Percentiles rank a stretch among this genome's conserved stretches.
Evolutionary conservation across 179 eudicot genomes (phyloP).

Genomic region (Pouteria campechiana): DNA sequence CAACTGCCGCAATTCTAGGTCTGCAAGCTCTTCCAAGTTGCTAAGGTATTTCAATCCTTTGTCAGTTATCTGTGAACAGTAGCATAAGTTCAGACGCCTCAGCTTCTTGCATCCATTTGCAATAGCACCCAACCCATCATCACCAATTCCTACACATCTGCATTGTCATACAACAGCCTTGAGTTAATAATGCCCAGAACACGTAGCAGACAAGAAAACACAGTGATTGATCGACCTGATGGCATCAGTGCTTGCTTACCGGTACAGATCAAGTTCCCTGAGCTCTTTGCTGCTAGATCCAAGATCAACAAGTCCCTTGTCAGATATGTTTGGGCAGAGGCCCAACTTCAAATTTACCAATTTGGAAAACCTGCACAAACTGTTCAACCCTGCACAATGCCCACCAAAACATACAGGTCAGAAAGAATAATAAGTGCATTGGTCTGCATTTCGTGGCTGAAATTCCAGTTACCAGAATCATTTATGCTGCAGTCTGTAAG

Average conservation of each 20-base stretch:
- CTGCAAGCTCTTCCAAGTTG: conserved; percentile 37
- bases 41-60: conserved; percentile 46
- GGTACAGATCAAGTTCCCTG: conserved; percentile 66
- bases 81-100: conserved; percentile 51
- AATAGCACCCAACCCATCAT: conserved; percentile 50
- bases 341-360: conserved; percentile 58
- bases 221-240: neutral
- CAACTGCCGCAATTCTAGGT: conserved; percentile 59
- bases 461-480: conserved; percentile 34
- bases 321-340: conserved; percentile 52
- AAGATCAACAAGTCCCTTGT: conserved; percentile 48
- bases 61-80: conserved; percentile 55
- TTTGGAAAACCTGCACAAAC: conserved; percentile 48
- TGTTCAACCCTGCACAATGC: conserved; percentile 39
- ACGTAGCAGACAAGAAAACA: neutral
- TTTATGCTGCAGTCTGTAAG: conserved; percentile 70
- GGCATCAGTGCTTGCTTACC: conserved; percentile 19
- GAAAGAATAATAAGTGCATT: too few species aligned
- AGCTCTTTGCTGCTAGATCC: conserved; percentile 49
- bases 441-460: too few species aligned
- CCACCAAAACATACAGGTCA: neutral
- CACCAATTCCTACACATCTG: conserved; percentile 68
- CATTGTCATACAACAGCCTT: neutral
- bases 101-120: conserved; percentile 66
- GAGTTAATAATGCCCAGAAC: neutral